Evolutionary conservation across 1,139 yeast genomes (phyloP).

Genomic region (Diutina scorzettiae): DNA sequence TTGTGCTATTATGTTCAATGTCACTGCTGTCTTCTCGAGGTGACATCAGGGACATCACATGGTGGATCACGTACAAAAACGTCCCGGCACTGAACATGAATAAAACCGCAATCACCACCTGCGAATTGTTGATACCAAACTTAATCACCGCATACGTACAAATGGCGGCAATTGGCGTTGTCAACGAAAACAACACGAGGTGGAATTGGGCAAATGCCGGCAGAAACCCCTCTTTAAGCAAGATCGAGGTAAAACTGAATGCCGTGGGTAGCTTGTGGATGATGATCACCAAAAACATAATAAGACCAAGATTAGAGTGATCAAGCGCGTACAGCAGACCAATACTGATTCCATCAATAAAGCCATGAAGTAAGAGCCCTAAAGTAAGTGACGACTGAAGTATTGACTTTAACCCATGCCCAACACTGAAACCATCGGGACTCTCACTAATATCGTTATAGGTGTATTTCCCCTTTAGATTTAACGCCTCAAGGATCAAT

Average conservation of each 20-base stretch:
- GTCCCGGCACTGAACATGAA: conserved; percentile 63
- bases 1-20: conserved; percentile 7
- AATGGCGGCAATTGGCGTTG: conserved; percentile 42
- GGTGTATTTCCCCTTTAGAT: not conserved
- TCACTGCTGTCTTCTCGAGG: not conserved
- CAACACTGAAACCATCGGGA: not conserved
- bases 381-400: conserved; percentile 33
- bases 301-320: conserved; percentile 31
- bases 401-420: not conserved
- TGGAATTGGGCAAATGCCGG: conserved; percentile 25
- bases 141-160: conserved; percentile 29
- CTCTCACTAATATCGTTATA: not conserved
- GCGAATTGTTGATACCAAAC: conserved; percentile 18
- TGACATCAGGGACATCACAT: conserved; percentile 35
- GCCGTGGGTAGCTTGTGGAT: conserved; percentile 70
- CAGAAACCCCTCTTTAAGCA: conserved; percentile 28
- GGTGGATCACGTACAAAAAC: conserved; percentile 57
- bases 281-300: conserved; percentile 48
- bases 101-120: conserved; percentile 37
- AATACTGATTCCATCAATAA: conserved; percentile 66
- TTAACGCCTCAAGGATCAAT: conserved; percentile 6
- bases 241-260: conserved; percentile 51
- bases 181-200: conserved; percentile 15
- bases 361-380: conserved; percentile 55
- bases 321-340: conserved; percentile 47